These are phyloP conservation scores for Reutealis trisperma DNA, from an alignment of 345 rosid species.

Conservation along the genomic window DNA sequence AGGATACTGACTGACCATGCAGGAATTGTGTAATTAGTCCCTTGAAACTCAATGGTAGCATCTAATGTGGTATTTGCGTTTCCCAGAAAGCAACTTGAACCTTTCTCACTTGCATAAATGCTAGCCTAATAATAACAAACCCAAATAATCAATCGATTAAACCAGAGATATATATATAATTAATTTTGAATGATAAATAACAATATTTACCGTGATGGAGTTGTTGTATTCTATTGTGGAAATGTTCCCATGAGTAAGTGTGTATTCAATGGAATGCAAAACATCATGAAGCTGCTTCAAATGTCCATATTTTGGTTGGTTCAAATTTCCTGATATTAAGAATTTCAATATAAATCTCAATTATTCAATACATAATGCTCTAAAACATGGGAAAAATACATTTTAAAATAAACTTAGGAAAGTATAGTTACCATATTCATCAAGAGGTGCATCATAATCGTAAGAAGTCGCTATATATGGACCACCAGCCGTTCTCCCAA, in stretches of 20 bases:
- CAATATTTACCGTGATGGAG: background rate
- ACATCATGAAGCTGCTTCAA: slow-evolving; percentile 62
- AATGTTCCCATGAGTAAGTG: slow-evolving; percentile 54
- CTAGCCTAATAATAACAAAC: slow-evolving; percentile 45
- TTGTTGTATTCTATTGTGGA: slow-evolving; percentile 41
- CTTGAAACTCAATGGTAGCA: slow-evolving; percentile 48
- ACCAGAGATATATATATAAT: background rate
- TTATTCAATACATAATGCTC: too few species aligned
- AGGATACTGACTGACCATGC: slow-evolving; percentile 78
- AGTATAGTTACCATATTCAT: slow-evolving; percentile 38
- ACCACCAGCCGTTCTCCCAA: slow-evolving; percentile 62
- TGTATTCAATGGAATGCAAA: slow-evolving; percentile 52
- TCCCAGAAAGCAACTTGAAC: slow-evolving; percentile 57
- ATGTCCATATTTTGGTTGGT: slow-evolving; percentile 84
- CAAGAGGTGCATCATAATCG: slow-evolving; percentile 62
- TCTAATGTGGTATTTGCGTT: slow-evolving; percentile 45
- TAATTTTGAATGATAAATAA: background rate
- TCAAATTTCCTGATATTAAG: slow-evolving; percentile 45
- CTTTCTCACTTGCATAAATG: slow-evolving; percentile 31
- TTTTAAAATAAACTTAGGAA: too few species aligned
- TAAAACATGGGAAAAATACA: too few species aligned
- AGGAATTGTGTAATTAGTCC: slow-evolving; percentile 42
- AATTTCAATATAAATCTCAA: background rate
- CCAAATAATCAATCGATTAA: background rate
- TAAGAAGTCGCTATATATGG: slow-evolving; percentile 62